phyloP scores from a whole-genome alignment of 2,329 filamentous ascomycete genomes.

The Alternaria consortialis region DNA sequence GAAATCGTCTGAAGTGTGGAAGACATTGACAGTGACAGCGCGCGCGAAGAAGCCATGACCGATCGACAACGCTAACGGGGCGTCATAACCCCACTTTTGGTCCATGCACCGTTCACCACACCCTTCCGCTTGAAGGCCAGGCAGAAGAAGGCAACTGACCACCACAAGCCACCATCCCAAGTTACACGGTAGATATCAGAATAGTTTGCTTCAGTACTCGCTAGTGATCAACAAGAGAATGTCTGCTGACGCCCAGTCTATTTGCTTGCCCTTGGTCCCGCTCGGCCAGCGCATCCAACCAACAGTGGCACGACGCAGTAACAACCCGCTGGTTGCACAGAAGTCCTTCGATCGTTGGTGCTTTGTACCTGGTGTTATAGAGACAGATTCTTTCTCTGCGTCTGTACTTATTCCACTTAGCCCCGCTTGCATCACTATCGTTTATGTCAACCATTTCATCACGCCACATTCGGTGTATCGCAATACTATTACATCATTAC shows the following conservation, averaged over 20 bases:
- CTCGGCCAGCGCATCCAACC: not conserved
- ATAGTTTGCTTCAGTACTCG: not conserved
- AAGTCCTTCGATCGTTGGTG: not conserved
- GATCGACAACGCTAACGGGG: not conserved
- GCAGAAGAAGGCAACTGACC: constrained; percentile 20
- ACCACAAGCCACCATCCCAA: constrained; percentile 4
- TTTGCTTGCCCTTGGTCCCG: constrained; percentile 7
- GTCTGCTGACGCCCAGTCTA: not conserved
- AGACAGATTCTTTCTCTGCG: not conserved
- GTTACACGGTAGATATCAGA: not conserved
- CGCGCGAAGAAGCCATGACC: not conserved
- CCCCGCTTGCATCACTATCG: not conserved
- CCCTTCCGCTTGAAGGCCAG: not conserved
- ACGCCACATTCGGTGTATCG: not conserved
- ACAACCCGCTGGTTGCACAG: not conserved
- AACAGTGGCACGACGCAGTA: not conserved
- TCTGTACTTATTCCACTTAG: not conserved
- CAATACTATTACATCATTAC: not conserved
- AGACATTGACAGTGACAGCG: not conserved
- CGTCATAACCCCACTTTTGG: constrained; percentile 10
- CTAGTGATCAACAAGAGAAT: not conserved
- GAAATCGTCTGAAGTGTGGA: not conserved
- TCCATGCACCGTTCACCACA: constrained; percentile 8
- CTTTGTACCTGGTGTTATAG: not conserved
- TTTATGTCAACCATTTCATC: not conserved